Base-by-base conservation (phyloP, 495 filamentous ascomycete species). In the Symbiotaphrina buchneri region DNA sequence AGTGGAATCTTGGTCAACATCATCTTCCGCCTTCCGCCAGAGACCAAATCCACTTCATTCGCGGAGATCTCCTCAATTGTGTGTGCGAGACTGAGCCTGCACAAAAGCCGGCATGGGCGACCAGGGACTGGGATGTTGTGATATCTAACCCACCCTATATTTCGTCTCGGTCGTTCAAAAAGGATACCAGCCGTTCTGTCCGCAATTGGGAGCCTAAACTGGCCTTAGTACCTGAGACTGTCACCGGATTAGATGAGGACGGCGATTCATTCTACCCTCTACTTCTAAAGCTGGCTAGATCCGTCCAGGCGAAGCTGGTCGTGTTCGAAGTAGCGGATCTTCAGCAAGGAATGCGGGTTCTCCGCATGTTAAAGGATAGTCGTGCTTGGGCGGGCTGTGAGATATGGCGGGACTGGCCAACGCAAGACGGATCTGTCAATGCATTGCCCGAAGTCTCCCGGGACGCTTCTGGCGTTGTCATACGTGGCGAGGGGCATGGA, bases 111-210 rank as follows among this genome's bases (percentile, higher is more conserved):
- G 6, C 23, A 11, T 5, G n/a, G 8, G 20, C 32, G 20, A 25
- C 22, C 22, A 25, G 13, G 13, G 31, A 24, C 16, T 68, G 61
- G 34, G 76, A 91, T 39, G 44, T 97, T n/a, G 46, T 97, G 0
- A 65, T 82, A 20, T 68, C 74, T 3, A 97, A 97, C 48, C 87
- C 87, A 7, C 87, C 87, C 0, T 95, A 97, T 48, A 74, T 97
- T 28, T 85, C 83, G 7, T 44, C 47, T 0, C 11, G 31, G 0
- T 54, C 56, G 1, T 90, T 75, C 39, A 38, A 41, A 2, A 52
- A 45, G 7, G 59, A 55, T 2, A 64, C 56, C 0, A 53, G 59
- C 0, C 65, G 74, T 27, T 77, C 71, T 17, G 87, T 95, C 17
- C 59, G 84, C 3, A 65, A 63, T 13, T 77, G 63, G 45, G 87